Evolutionary conservation across 345 rosid species (phyloP).

Genomic region (Clarkia xantiana): DNA sequence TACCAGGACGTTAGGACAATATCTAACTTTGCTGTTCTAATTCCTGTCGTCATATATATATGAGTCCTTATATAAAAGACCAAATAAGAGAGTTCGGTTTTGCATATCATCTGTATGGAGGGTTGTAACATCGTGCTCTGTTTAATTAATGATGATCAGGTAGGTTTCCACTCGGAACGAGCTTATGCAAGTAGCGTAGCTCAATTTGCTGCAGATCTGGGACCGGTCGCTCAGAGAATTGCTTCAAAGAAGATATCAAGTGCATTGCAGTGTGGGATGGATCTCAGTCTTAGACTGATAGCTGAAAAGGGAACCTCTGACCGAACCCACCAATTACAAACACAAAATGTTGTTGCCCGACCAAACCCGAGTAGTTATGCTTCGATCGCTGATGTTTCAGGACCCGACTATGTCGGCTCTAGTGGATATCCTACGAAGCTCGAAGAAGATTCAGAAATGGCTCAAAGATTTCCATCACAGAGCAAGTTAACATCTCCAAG

Average conservation of each 20-base stretch:
- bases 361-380: no score
- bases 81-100: no score
- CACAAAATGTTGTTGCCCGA: no score
- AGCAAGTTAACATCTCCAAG: constrained; percentile 17
- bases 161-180: constrained; percentile 56
- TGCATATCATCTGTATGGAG: background rate
- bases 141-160: constrained; percentile 29
- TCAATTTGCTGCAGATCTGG: constrained; percentile 73
- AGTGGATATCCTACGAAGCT: background rate
- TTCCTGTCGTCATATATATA: no score
- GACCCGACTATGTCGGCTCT: background rate
- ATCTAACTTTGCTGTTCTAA: no score
- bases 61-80: no score
- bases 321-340: constrained; percentile 12
- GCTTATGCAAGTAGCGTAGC: constrained; percentile 86
- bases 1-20: no score
- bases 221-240: constrained; percentile 64
- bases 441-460: constrained; percentile 24
- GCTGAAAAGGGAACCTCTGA: constrained; percentile 43
- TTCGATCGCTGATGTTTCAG: constrained; percentile 6
- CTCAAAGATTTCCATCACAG: constrained; percentile 25
- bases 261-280: constrained; percentile 44
- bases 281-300: constrained; percentile 71
- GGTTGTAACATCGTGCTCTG: constrained; percentile 7
- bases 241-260: constrained; percentile 59